phyloP scores from a whole-genome alignment of 306 rosid genomes.

The Vigna unguiculata region DNA sequence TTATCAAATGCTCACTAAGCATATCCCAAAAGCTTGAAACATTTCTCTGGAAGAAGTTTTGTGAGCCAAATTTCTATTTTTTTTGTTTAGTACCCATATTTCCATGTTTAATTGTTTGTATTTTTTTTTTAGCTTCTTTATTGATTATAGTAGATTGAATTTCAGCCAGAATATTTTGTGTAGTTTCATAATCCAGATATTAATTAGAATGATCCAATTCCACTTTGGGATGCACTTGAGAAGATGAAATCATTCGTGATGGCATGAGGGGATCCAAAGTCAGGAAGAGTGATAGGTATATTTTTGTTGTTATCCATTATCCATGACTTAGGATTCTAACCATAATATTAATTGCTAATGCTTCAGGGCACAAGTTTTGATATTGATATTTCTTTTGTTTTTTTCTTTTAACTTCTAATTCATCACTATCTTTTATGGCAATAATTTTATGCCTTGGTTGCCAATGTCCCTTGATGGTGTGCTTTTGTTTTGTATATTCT shows the following conservation, averaged over 20 bases:
- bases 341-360: conserved; percentile 14
- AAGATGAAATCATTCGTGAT: conserved; percentile 94
- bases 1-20: too few species aligned
- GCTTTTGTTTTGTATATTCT: too few species aligned
- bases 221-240: conserved; percentile 86
- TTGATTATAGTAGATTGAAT: conserved; percentile 78
- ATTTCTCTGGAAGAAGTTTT: neutral
- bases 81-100: conserved; percentile 1
- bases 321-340: conserved; percentile 14
- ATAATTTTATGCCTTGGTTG: conserved; percentile 36
- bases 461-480: too few species aligned
- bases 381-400: neutral
- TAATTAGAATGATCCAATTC: conserved; percentile 82
- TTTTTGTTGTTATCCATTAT: conserved; percentile 36
- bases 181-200: conserved; percentile 91
- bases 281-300: conserved; percentile 97
- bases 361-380: neutral
- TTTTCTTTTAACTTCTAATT: too few species aligned
- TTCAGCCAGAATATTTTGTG: conserved; percentile 83
- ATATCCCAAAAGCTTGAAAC: too few species aligned
- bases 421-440: conserved; percentile 21
- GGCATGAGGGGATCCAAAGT: conserved; percentile 84
- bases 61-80: conserved; percentile 5
- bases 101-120: conserved; percentile 28
- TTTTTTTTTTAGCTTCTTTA: conserved; percentile 22